Conservation (phyloP, 192 early-diverging fungal genomes). For the Pilaira anomala region DNA sequence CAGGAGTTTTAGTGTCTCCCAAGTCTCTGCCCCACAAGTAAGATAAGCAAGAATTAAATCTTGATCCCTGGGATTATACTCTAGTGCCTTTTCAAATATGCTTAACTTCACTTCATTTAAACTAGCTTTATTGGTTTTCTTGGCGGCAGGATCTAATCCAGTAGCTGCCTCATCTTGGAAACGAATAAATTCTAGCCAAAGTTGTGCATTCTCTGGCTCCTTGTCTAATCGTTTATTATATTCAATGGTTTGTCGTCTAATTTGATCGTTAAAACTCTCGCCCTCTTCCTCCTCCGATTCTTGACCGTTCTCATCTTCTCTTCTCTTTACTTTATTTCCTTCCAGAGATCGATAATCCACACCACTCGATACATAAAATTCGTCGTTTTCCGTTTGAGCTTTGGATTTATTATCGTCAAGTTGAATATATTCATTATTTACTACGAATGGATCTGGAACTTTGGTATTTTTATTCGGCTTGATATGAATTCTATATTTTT, state of each 20-base stretch:
- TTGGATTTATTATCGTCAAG: background rate
- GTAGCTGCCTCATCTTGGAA: slow-evolving; percentile 45
- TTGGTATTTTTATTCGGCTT: background rate
- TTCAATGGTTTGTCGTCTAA: slow-evolving; percentile 34
- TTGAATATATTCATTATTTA: background rate
- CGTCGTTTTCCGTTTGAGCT: background rate
- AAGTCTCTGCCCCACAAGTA: slow-evolving; percentile 42
- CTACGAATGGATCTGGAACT: background rate
- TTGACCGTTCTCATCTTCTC: slow-evolving; percentile 31
- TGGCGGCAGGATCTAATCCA: slow-evolving; percentile 18
- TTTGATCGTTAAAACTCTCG: slow-evolving; percentile 39
- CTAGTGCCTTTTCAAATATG: slow-evolving; percentile 53
- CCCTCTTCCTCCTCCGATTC: slow-evolving; percentile 36
- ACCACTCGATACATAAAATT: slow-evolving; percentile 11
- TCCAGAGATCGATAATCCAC: slow-evolving; percentile 47
- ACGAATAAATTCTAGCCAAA: slow-evolving; percentile 53
- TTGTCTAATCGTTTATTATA: slow-evolving; percentile 31
- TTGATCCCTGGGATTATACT: slow-evolving; percentile 46
- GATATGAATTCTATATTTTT: slow-evolving; percentile 5
- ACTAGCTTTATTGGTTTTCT: slow-evolving; percentile 31
- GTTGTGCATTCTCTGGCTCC: slow-evolving; percentile 41
- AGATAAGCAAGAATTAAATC: slow-evolving; percentile 44
- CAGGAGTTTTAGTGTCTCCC: slow-evolving; percentile 42
- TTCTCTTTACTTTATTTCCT: slow-evolving; percentile 37
- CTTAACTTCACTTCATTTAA: slow-evolving; percentile 52